Base-by-base conservation (phyloP, 148 eudicot species). In the Pouteria glomerata region DNA sequence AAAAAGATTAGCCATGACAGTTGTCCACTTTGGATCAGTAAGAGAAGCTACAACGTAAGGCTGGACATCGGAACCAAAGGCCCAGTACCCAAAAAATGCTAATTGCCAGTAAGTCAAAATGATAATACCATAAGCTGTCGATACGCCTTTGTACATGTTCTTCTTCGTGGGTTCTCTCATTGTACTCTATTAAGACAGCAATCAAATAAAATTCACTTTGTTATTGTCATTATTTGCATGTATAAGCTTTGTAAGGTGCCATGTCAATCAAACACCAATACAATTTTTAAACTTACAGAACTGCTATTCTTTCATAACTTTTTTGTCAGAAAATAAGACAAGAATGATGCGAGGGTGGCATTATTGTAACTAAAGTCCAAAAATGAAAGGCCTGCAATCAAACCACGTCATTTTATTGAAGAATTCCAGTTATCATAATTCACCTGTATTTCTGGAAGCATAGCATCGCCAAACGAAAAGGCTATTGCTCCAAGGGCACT, bases 391-490 rank as follows among this genome's bases (percentile, higher is more conserved):
- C 44, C 44, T 39, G 10, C 7, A 39, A 39, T 39, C 44, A 39
- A 39, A 39, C 44, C 44, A 4, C 44, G 44, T 39, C 44, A 6
- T 16, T 50, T 7, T 50, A 50, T 7, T 15, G 0, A 5, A 48
- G 7, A 2, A 65, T 23, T 12, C 14, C 24, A 53, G 56, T 24
- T 3, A 19, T 14, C 42, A 14, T 69, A 44, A 35, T 35, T 70
- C 35, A 83, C 86, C 57, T 83, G 86, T 80, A 83, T 83, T 77
- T 83, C 86, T 8, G 86, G 86, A 53, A 83, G 86, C 83, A 83
- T 83, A 33, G 86, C 86, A 52, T 83, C 86, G 24, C 86, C 86
- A 71, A 83, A 83, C 68, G 86, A 83, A 50, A 83, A 83, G 57
- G 86, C 86, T 51, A 83, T 83, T 21, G 73, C 55, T 15, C 86